These are phyloP conservation scores for Colletotrichum brevisporum DNA, from an alignment of 2,329 filamentous ascomycete species.

Conservation along the genomic window DNA sequence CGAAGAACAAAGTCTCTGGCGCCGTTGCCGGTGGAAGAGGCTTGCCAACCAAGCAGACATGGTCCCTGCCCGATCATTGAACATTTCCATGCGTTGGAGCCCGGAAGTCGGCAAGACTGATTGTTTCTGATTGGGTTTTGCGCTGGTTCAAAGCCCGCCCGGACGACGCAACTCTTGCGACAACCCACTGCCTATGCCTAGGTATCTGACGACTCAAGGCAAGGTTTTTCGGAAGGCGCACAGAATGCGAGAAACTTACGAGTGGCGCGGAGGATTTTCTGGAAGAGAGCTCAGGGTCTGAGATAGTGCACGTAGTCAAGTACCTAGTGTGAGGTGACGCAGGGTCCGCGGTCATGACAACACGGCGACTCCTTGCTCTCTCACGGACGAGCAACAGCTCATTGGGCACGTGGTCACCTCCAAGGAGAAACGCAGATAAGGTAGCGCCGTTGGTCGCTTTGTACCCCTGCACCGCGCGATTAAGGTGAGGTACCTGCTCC, in stretches of 20 bases:
- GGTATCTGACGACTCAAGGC: constrained; percentile 1
- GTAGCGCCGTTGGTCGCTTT: neutral
- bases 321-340: constrained; percentile 12
- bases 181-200: neutral
- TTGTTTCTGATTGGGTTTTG: constrained; percentile 21
- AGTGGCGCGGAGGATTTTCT: constrained; percentile 20
- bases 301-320: neutral
- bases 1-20: neutral
- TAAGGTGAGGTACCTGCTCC: constrained; percentile 19
- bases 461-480: constrained; percentile 12
- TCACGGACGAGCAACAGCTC: constrained; percentile 1
- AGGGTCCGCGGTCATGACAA: constrained; percentile 25
- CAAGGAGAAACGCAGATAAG: constrained; percentile 3
- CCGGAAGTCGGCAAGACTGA: constrained; percentile 8
- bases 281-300: constrained; percentile 25
- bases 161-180: constrained; percentile 18
- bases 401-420: constrained; percentile 22
- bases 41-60: neutral
- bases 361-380: constrained; percentile 10
- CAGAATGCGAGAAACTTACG: neutral
- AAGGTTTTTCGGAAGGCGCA: neutral
- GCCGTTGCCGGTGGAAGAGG: neutral
- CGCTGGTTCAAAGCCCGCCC: constrained; percentile 17
- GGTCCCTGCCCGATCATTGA: neutral
- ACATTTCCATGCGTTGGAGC: neutral